phyloP scores from a whole-genome alignment of 2,329 filamentous ascomycete species.

The Gremmenia infestans region DNA sequence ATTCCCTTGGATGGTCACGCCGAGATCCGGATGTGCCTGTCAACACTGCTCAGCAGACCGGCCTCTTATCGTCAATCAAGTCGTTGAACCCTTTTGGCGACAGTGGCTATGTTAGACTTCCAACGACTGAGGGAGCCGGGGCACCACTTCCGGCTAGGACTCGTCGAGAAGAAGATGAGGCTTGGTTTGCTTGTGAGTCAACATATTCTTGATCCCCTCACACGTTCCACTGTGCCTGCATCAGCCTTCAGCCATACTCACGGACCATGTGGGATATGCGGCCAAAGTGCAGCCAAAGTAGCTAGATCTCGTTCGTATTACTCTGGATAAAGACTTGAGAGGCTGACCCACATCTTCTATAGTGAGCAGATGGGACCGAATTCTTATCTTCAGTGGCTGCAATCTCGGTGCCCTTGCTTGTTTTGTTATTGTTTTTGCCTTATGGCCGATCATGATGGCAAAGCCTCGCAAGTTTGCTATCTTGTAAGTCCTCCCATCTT shows the following conservation, averaged over 20 bases:
- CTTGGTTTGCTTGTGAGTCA: slow-evolving; percentile 88
- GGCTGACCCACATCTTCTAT: slow-evolving; percentile 34
- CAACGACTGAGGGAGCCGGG: slow-evolving; percentile 75
- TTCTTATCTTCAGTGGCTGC: slow-evolving; percentile 87
- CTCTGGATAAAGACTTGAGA: slow-evolving; percentile 15
- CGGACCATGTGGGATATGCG: slow-evolving; percentile 26
- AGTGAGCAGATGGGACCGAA: slow-evolving; percentile 97
- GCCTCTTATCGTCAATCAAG: slow-evolving; percentile 75
- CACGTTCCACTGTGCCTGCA: slow-evolving; percentile 28
- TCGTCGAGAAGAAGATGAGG: slow-evolving; percentile 89
- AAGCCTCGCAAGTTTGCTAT: slow-evolving; percentile 93
- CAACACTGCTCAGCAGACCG: slow-evolving; percentile 65
- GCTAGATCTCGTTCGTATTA: slow-evolving; percentile 21
- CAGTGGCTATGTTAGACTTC: slow-evolving; percentile 84
- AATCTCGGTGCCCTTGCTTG: slow-evolving; percentile 85
- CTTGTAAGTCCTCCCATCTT: slow-evolving; percentile 63
- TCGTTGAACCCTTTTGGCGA: slow-evolving; percentile 84
- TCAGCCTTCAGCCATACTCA: slow-evolving; percentile 21
- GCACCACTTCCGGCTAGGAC: slow-evolving; percentile 80
- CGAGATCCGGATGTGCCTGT: slow-evolving; percentile 72
- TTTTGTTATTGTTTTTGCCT: slow-evolving; percentile 87
- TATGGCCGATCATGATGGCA: slow-evolving; percentile 78
- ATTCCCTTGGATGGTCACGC: slow-evolving; percentile 89
- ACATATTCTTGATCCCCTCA: slow-evolving; percentile 16
- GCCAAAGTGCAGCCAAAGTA: slow-evolving; percentile 19